Conservation (phyloP, 345 rosid species). For the Hibiscus trionum region DNA sequence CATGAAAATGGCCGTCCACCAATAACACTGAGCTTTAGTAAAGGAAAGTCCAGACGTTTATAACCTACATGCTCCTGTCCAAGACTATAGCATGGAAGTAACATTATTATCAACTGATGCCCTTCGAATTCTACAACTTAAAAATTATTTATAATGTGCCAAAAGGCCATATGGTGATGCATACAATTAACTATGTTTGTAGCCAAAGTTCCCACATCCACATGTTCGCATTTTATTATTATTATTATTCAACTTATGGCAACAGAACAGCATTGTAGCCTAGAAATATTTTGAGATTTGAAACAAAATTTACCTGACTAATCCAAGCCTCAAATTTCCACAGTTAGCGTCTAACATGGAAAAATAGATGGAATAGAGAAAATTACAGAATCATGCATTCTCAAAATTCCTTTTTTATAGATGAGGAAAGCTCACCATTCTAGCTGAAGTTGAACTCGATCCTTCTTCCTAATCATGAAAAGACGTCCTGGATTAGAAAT, state of each 20-base stretch:
- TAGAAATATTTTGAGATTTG: not conserved
- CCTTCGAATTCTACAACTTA: not conserved
- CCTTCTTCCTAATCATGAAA: slow-evolving; percentile 40
- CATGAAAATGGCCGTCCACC: slow-evolving; percentile 94
- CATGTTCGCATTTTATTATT: not conserved
- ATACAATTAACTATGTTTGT: not conserved
- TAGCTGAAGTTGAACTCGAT: slow-evolving; percentile 61
- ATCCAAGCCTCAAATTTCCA: not conserved
- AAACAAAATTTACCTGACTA: not conserved
- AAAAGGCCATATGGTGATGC: not conserved
- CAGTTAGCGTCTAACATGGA: not conserved
- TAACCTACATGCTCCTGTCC: slow-evolving; percentile 77
- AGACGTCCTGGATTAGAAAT: not conserved
- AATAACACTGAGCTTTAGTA: slow-evolving; percentile 56
- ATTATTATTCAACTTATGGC: not conserved
- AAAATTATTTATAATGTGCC: not conserved
- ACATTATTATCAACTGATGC: not conserved
- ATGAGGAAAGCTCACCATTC: slow-evolving; percentile 51
- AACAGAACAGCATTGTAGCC: not conserved
- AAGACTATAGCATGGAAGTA: slow-evolving; percentile 42
- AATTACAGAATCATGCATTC: not conserved
- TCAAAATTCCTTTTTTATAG: slow-evolving; percentile 2
- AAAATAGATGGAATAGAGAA: not conserved
- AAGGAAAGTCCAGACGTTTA: slow-evolving; percentile 58
- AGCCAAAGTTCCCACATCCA: not conserved